A percentile compares a stretch with the other conserved stretches of the same genome.
phyloP scores from a whole-genome alignment of 139 green algal species.

The Mesotaenium endlicherianum region DNA sequence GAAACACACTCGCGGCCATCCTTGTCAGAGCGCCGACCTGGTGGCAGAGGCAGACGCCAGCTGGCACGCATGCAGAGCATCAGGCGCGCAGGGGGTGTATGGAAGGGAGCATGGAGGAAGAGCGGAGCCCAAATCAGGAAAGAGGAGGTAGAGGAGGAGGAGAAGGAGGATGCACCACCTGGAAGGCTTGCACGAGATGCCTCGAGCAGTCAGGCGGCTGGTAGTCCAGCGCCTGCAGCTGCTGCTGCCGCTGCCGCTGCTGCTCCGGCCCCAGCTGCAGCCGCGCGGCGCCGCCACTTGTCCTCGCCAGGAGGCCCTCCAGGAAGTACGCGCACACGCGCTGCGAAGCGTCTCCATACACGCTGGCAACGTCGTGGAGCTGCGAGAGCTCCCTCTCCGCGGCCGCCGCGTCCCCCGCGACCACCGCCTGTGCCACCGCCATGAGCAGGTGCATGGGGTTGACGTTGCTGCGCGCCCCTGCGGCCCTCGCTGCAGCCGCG shows the following conservation, averaged over 20 bases:
- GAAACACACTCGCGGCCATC: not conserved
- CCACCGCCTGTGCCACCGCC: constrained; percentile 11
- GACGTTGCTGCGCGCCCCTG: not conserved
- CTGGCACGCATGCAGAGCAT: not conserved
- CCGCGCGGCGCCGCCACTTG: not conserved
- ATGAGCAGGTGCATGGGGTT: constrained; percentile 19
- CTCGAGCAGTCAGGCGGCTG: not conserved
- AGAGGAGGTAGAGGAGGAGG: too few species aligned
- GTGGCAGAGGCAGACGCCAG: not conserved
- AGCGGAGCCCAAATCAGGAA: too few species aligned
- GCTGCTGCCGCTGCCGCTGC: too few species aligned
- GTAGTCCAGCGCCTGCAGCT: not conserved
- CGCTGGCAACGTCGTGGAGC: constrained; percentile 3
- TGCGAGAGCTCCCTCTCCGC: not conserved
- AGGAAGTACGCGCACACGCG: constrained; percentile 39
- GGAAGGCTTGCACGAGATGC: constrained; percentile 6
- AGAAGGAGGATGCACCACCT: too few species aligned
- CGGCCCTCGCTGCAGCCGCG: not conserved
- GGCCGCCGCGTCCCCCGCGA: not conserved
- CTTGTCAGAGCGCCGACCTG: not conserved
- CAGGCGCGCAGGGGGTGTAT: not conserved
- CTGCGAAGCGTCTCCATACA: constrained; percentile 32
- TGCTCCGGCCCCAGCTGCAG: not conserved
- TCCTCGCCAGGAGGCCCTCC: constrained; percentile 21
- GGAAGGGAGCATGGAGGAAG: too few species aligned